Base-by-base conservation (phyloP, 176 grass and related monocot species). In the Cymbopogon citratus region DNA sequence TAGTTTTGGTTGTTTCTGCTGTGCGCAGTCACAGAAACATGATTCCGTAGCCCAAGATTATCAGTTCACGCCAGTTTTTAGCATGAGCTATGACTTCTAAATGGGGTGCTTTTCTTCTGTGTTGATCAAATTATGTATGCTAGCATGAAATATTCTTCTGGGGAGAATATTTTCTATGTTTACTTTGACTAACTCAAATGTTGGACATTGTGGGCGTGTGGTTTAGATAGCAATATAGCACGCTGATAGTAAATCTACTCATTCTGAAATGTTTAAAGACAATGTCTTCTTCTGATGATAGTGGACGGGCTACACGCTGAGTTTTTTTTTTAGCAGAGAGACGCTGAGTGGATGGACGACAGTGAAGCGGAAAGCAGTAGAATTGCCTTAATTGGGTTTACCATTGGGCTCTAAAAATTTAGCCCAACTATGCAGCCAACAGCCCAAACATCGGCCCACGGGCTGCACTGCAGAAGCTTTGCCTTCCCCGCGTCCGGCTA, bases 51-150 rank as follows among this genome's bases (percentile, higher is more conserved):
- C 62, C 16, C 48, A 69, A 62, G 16, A 69, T 48, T 52, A 64
- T 27, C 70, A 89, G 29, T 73, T 70, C 63, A 12, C 63, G 33
- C 77, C 13, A 35, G 61, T 51, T 68, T 27, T 79, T 73, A 73
- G 52, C 71, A 21, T 28, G 77, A 69, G 77, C 41, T 80, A 60
- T 60, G 8, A 39, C 57, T 43, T 89, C 70, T 69, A 48, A 73
- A 83, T 19, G 73, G 9, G 75, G 5, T 26, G 6, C 0, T 1
- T 46, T 63, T 48, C 2, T 13, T 49, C 49, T 9, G 12, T 67
- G 26, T 62, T 79, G 9, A 49, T 61, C 45, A 24, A 21, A 0
- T 77, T 26, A 24, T 45, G 10, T 14, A 12, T 25, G 3, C 5
- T 24, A 46, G 13, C 6, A 9, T 54, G 19, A 54, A n/a, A 21